A percentile compares a stretch with the other conserved stretches of the same genome.
These are phyloP conservation scores for Diospyros lotus DNA, from an alignment of 148 eudicot species.

Conservation along the genomic window DNA sequence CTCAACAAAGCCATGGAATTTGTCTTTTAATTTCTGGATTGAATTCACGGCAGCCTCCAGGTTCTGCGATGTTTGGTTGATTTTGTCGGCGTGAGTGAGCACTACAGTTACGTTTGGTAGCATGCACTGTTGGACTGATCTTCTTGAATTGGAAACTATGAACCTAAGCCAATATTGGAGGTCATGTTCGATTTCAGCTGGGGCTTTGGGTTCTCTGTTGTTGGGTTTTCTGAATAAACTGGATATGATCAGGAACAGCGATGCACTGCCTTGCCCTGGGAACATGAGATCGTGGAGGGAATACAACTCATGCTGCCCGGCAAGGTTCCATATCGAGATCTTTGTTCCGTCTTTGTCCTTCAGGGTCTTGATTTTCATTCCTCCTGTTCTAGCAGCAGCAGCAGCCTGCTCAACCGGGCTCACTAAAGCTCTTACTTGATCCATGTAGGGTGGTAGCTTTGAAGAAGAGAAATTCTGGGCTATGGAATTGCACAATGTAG, in stretches of 20 bases:
- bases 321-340: slow-evolving; percentile 86
- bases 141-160: slow-evolving; percentile 80
- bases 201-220: slow-evolving; percentile 70
- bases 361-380: slow-evolving; percentile 59
- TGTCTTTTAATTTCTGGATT: slow-evolving; percentile 62
- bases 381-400: slow-evolving; percentile 35
- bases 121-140: slow-evolving; percentile 79
- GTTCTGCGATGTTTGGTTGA: slow-evolving; percentile 48
- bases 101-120: slow-evolving; percentile 77
- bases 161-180: slow-evolving; percentile 88
- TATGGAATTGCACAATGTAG: slow-evolving; percentile 68
- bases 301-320: slow-evolving; percentile 67
- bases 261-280: slow-evolving; percentile 92
- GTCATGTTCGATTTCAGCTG: slow-evolving; percentile 77
- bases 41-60: slow-evolving; percentile 47
- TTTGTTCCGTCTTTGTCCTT: slow-evolving; percentile 61
- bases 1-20: slow-evolving; percentile 60
- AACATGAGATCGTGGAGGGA: slow-evolving; percentile 90
- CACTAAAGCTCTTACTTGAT: slow-evolving; percentile 69
- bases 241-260: slow-evolving; percentile 55
- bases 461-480: slow-evolving; percentile 52
- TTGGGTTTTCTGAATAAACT: slow-evolving; percentile 60
- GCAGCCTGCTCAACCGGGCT: slow-evolving; percentile 83
- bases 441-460: slow-evolving; percentile 67
- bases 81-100: slow-evolving; percentile 74